Evolutionary conservation across 73 alveolate genomes (phyloP).

Genomic region (Effrenium voratum): DNA sequence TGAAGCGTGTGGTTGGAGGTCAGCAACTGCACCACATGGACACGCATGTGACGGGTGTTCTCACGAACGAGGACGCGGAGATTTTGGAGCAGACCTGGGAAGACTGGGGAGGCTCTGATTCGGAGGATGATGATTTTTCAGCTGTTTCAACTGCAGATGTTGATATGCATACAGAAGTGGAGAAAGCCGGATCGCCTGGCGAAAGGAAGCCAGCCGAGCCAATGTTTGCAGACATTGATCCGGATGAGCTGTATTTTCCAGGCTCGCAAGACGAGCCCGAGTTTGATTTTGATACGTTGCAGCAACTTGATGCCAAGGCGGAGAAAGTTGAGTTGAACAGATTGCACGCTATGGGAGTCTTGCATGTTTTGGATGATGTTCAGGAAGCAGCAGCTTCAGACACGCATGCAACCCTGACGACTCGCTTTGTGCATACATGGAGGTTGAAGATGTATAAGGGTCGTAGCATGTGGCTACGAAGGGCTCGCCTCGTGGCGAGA

Average conservation of each 20-base stretch:
- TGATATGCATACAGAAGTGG: too few relatives aligned
- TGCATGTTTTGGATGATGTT: not conserved
- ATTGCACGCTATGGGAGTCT: not conserved
- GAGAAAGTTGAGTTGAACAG: not conserved
- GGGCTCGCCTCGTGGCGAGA: not conserved
- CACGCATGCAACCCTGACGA: not conserved
- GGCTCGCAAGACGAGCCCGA: not conserved
- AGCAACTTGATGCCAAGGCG: not conserved
- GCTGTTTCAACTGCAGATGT: too few relatives aligned
- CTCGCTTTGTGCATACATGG: not conserved
- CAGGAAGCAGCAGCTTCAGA: not conserved
- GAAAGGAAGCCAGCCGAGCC: too few relatives aligned
- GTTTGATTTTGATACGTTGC: not conserved
- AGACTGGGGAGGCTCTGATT: too few relatives aligned
- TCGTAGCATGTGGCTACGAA: not conserved
- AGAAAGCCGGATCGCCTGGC: too few relatives aligned
- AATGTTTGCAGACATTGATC: not conserved
- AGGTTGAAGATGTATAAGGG: not conserved
- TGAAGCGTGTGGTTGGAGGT: too few relatives aligned
- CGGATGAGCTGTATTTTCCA: not conserved
- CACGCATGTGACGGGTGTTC: too few relatives aligned
- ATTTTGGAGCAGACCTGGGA: too few relatives aligned
- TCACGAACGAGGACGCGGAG: too few relatives aligned
- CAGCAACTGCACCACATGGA: too few relatives aligned
- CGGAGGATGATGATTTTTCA: too few relatives aligned